phyloP scores from a whole-genome alignment of 352 stramenopile species.

The Saprolegnia diclina region DNA sequence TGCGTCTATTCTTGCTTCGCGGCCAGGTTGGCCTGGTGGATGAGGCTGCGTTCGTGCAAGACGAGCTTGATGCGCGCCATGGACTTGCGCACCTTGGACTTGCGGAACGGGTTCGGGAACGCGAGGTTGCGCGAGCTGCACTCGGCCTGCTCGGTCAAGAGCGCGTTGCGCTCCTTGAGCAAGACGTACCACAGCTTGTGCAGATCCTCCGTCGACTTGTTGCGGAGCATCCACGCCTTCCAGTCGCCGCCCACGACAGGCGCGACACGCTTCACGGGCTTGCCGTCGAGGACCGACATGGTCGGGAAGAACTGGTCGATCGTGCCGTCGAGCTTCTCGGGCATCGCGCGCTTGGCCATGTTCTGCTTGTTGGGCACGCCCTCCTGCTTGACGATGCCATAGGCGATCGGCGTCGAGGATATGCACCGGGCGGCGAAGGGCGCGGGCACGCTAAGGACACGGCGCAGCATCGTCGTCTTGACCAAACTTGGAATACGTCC shows the following conservation, averaged over 20 bases:
- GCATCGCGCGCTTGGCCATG: conserved; percentile 2
- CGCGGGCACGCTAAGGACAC: conserved; percentile 12
- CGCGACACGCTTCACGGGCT: conserved; percentile 18
- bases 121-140: conserved; percentile 65
- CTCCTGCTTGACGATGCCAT: conserved; percentile 4
- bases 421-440: conserved; percentile 37
- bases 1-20: conserved; percentile 35
- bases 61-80: conserved; percentile 87
- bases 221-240: conserved; percentile 93
- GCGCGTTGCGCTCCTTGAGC: conserved; percentile 97
- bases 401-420: conserved; percentile 28
- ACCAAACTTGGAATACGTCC: background rate
- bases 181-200: conserved; percentile 98
- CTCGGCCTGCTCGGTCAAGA: conserved; percentile 91
- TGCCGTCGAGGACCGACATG: conserved; percentile 19
- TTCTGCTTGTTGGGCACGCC: conserved; percentile 3
- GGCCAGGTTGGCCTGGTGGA: conserved; percentile 66
- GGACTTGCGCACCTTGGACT: conserved; percentile 66
- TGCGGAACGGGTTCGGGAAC: conserved; percentile 68
- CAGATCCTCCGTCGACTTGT: conserved; percentile 97
- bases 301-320: conserved; percentile 28
- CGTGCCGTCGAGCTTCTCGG: conserved; percentile 13
- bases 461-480: conserved; percentile 10
- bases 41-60: conserved; percentile 72
- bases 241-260: conserved; percentile 85